Conservation (phyloP, 495 filamentous ascomycete genomes). For the Margaritispora aquatica region DNA sequence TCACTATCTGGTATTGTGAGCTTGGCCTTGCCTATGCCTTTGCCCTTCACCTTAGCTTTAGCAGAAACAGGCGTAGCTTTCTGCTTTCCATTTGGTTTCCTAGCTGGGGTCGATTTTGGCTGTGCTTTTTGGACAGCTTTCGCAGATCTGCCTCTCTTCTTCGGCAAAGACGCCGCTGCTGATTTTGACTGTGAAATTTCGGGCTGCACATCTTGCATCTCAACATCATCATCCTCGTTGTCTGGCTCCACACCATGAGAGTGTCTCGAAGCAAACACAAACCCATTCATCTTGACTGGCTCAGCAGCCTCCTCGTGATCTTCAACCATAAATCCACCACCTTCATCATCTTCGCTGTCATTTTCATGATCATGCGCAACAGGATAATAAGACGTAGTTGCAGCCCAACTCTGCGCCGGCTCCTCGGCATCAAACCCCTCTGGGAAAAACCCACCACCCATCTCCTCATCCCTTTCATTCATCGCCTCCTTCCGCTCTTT, state of each 20-base stretch:
- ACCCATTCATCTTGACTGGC: neutral
- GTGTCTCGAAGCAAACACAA: constrained; percentile 19
- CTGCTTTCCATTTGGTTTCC: too few species aligned
- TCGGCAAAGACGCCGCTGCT: too few species aligned
- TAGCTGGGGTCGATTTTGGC: too few species aligned
- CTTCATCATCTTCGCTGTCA: constrained; percentile 20
- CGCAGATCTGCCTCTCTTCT: constrained; percentile 14
- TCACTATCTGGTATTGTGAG: neutral
- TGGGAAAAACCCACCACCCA: constrained; percentile 50
- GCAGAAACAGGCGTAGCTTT: neutral
- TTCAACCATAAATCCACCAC: constrained; percentile 23
- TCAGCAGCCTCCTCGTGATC: constrained; percentile 16
- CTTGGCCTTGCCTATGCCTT: too few species aligned
- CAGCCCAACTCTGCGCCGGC: constrained; percentile 2
- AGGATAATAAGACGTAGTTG: constrained; percentile 24
- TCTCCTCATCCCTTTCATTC: constrained; percentile 34
- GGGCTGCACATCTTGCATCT: neutral
- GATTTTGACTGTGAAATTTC: neutral
- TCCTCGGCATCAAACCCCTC: constrained; percentile 34
- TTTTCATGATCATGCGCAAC: constrained; percentile 22
- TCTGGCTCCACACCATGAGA: constrained; percentile 8
- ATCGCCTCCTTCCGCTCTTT: constrained; percentile 16
- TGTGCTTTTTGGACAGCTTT: neutral
- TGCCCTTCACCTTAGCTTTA: constrained; percentile 6
- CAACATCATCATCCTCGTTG: constrained; percentile 1